These are phyloP conservation scores for Lasiodiplodia hormozganensis DNA, from an alignment of 2,329 filamentous ascomycete species.

Conservation along the genomic window DNA sequence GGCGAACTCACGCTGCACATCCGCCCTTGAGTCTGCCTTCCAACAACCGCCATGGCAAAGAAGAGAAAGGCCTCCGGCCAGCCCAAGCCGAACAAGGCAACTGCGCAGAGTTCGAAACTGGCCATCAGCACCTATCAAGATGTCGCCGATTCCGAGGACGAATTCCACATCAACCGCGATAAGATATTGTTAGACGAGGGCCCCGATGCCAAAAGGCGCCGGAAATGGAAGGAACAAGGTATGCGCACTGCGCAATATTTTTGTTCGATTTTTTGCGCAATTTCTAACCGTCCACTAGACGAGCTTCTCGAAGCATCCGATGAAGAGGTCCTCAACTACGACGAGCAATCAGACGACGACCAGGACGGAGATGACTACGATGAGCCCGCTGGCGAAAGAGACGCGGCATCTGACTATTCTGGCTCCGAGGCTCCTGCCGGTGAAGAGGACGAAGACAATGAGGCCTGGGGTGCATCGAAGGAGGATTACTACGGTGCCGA, in stretches of 20 bases:
- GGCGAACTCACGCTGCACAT: not conserved
- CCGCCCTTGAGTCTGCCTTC: not conserved
- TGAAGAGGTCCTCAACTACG: constrained; percentile 67
- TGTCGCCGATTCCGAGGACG: constrained; percentile 92
- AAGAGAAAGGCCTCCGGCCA: constrained; percentile 72
- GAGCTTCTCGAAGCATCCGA: constrained; percentile 65
- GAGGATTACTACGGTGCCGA: constrained; percentile 95
- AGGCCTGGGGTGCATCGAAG: constrained; percentile 86
- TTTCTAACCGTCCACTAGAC: constrained; percentile 49
- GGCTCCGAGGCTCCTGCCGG: constrained; percentile 51
- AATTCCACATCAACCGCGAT: constrained; percentile 87
- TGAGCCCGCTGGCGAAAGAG: constrained; percentile 42
- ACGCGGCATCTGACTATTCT: constrained; percentile 42
- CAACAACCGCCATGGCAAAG: constrained; percentile 54
- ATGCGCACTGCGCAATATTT: constrained; percentile 31
- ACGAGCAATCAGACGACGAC: constrained; percentile 55
- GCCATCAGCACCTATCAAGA: constrained; percentile 72
- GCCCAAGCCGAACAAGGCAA: constrained; percentile 43
- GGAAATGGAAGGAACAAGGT: constrained; percentile 73
- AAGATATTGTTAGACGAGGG: constrained; percentile 85
- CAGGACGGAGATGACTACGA: constrained; percentile 47
- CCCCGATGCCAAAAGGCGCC: constrained; percentile 77
- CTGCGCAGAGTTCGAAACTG: constrained; percentile 59
- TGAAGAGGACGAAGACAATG: constrained; percentile 64
- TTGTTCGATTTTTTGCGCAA: not conserved